phyloP scores from a whole-genome alignment of 2,329 filamentous ascomycete species.

The Torrubiella hemipterigena region DNA sequence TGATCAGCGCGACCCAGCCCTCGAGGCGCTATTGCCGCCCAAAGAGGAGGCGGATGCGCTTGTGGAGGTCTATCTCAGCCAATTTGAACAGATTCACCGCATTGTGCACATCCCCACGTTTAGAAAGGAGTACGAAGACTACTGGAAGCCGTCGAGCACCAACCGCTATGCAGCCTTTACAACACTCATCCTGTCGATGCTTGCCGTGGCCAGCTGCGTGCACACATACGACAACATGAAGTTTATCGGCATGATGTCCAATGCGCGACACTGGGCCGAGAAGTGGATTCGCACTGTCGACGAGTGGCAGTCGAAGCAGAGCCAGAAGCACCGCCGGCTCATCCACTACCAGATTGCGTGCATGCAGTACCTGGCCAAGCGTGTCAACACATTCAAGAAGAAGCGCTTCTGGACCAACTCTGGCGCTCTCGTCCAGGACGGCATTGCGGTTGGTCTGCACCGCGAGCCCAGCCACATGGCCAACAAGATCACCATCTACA shows the following conservation, averaged over 20 bases:
- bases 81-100: constrained; percentile 43
- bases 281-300: constrained; percentile 45
- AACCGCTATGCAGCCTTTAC: constrained; percentile 41
- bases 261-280: constrained; percentile 40
- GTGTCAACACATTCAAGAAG: constrained; percentile 52
- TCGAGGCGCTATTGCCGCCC: constrained; percentile 37
- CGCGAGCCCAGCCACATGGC: constrained; percentile 44
- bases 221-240: constrained; percentile 38
- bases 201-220: constrained; percentile 46
- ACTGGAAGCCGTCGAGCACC: constrained; percentile 34
- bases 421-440: constrained; percentile 43
- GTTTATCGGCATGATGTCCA: constrained; percentile 47
- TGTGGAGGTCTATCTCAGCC: constrained; percentile 37
- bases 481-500: constrained; percentile 43
- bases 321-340: constrained; percentile 47
- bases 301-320: constrained; percentile 40
- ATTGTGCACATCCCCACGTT: constrained; percentile 50
- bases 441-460: constrained; percentile 46
- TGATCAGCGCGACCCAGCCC: constrained; percentile 30
- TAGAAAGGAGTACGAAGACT: constrained; percentile 40
- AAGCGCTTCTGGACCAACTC: constrained; percentile 50
- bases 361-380: constrained; percentile 47
- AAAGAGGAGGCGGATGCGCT: constrained; percentile 36
- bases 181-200: constrained; percentile 45
- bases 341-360: constrained; percentile 51